These are phyloP conservation scores for Microsporum canis DNA, from an alignment of 2,329 filamentous ascomycete species.

Conservation along the genomic window DNA sequence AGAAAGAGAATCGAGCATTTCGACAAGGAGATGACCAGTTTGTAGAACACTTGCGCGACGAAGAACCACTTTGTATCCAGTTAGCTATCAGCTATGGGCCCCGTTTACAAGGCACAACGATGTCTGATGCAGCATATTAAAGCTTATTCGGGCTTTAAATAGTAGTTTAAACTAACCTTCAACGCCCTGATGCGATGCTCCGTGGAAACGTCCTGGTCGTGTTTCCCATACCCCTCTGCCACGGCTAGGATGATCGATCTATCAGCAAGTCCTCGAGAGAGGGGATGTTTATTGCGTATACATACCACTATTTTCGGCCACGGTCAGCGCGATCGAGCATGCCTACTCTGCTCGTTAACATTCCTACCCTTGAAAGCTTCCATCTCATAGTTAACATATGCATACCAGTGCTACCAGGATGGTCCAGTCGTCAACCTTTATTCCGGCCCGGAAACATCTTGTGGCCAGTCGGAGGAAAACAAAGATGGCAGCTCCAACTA, in stretches of 20 bases:
- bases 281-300: not conserved
- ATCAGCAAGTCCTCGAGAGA: not conserved
- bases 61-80: not conserved
- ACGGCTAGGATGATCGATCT: conserved; percentile 10
- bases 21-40: not conserved
- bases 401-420: conserved; percentile 17
- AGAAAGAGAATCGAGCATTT: not conserved
- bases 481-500: conserved; percentile 16
- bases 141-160: not conserved
- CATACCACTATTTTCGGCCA: conserved; percentile 10
- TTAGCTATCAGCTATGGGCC: not conserved
- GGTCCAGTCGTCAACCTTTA: conserved; percentile 18
- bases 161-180: conserved; percentile 15
- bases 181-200: conserved; percentile 19
- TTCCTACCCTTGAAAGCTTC: too few species aligned
- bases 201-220: conserved; percentile 4
- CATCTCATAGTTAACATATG: not conserved
- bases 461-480: conserved; percentile 14
- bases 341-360: conserved; percentile 2
- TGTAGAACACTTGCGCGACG: not conserved
- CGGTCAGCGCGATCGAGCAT: conserved; percentile 13
- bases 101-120: too few species aligned
- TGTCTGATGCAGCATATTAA: too few species aligned
- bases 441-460: conserved; percentile 13
- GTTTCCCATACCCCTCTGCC: conserved; percentile 24